A percentile compares a stretch with the other conserved stretches of the same genome.
These are phyloP conservation scores for Isabelozyma heimii DNA, from an alignment of 805 yeast genomes.

Conservation along the genomic window DNA sequence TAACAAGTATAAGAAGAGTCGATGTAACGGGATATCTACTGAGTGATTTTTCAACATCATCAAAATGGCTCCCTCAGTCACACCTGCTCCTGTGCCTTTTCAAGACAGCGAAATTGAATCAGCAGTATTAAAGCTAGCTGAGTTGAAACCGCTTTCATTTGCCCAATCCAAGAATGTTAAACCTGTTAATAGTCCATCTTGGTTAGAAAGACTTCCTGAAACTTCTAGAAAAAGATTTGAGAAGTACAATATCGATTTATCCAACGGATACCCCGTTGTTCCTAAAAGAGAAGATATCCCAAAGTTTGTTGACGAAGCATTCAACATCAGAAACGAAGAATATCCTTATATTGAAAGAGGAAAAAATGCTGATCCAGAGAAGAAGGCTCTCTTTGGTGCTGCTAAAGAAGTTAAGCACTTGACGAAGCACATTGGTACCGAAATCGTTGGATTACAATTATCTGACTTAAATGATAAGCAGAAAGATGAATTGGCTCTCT, in stretches of 20 bases:
- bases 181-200: conserved; percentile 6
- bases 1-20: no score
- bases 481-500: conserved; percentile 26
- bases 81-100: not conserved
- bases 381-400: conserved; percentile 25
- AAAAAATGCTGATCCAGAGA: conserved; percentile 29
- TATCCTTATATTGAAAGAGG: conserved; percentile 25
- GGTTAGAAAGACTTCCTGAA: conserved; percentile 19
- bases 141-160: conserved; percentile 10
- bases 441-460: conserved; percentile 28
- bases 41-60: not conserved
- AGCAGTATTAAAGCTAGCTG: conserved; percentile 12
- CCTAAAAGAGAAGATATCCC: conserved; percentile 22
- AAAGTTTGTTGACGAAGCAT: conserved; percentile 27
- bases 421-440: conserved; percentile 26
- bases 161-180: not conserved
- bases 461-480: conserved; percentile 23
- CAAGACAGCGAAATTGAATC: conserved; percentile 10
- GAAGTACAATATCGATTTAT: conserved; percentile 21
- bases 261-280: conserved; percentile 23
- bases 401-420: conserved; percentile 26
- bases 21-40: no score
- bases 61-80: not conserved
- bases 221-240: conserved; percentile 20
- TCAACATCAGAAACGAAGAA: conserved; percentile 17